Conservation (phyloP, 257 asterid species). For the Solanum virginianum region DNA sequence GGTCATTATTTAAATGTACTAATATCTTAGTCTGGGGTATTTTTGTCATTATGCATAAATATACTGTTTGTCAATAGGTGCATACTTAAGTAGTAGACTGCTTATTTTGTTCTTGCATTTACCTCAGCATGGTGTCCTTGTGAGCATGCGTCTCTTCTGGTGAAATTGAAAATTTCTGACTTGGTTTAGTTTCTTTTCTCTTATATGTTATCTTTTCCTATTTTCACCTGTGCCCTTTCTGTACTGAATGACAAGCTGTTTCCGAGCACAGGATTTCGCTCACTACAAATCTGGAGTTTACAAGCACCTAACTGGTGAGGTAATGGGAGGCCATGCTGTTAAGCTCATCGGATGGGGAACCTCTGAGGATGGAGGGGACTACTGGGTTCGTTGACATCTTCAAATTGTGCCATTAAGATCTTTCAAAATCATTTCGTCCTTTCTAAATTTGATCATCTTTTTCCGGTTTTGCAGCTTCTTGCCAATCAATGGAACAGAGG, state of each 20-base stretch:
- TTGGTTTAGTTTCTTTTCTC: not conserved
- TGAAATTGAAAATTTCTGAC: not conserved
- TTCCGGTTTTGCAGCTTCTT: constrained; percentile 46
- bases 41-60: not conserved
- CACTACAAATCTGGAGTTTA: constrained; percentile 90
- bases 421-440: not conserved
- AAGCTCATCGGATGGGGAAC: constrained; percentile 98
- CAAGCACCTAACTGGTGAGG: constrained; percentile 57
- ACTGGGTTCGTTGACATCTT: constrained; percentile 47
- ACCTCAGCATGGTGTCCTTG: not conserved
- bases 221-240: not conserved
- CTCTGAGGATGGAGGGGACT: constrained; percentile 66
- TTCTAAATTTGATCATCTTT: constrained; percentile 1
- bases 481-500: constrained; percentile 97
- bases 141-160: not conserved
- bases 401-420: not conserved
- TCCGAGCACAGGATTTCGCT: constrained; percentile 67
- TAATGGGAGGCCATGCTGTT: constrained; percentile 90
- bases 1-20: not conserved
- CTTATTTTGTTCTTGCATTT: not conserved
- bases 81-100: not conserved
- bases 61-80: not conserved
- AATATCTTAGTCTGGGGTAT: not conserved
- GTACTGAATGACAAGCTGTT: not conserved
- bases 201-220: not conserved